Conservation (phyloP, 2,329 filamentous ascomycete genomes). For the Cadophora gregata region DNA sequence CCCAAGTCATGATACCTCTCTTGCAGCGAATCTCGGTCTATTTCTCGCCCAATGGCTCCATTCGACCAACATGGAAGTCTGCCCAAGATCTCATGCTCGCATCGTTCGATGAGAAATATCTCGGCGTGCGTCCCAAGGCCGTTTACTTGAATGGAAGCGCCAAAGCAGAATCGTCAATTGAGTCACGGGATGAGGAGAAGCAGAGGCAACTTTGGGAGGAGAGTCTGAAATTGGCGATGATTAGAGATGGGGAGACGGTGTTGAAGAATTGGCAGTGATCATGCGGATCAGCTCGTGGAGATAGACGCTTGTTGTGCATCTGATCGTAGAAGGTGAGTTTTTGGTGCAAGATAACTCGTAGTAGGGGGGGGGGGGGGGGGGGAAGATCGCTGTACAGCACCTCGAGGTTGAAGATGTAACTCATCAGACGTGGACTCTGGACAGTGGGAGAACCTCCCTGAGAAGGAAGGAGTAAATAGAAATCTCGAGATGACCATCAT, state of each 20-base stretch:
- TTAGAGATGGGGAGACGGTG: constrained; percentile 24
- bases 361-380: not conserved
- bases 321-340: not conserved
- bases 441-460: not conserved
- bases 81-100: constrained; percentile 45
- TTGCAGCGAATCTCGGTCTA: constrained; percentile 30
- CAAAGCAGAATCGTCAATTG: constrained; percentile 39
- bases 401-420: not conserved
- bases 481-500: not conserved
- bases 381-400: too few relatives aligned
- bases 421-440: not conserved
- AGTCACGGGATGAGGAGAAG: constrained; percentile 45
- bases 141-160: constrained; percentile 47
- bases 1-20: constrained; percentile 36
- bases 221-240: constrained; percentile 36
- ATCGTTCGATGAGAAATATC: constrained; percentile 41
- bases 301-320: not conserved
- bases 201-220: constrained; percentile 45
- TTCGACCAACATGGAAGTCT: constrained; percentile 46
- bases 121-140: constrained; percentile 34
- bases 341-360: not conserved
- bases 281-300: not conserved
- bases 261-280: constrained; percentile 26
- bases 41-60: constrained; percentile 44
- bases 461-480: not conserved